Evolutionary conservation across 768 basidiomycete genomes (phyloP).

Genomic region (Rhodotorula taiwanensis): DNA sequence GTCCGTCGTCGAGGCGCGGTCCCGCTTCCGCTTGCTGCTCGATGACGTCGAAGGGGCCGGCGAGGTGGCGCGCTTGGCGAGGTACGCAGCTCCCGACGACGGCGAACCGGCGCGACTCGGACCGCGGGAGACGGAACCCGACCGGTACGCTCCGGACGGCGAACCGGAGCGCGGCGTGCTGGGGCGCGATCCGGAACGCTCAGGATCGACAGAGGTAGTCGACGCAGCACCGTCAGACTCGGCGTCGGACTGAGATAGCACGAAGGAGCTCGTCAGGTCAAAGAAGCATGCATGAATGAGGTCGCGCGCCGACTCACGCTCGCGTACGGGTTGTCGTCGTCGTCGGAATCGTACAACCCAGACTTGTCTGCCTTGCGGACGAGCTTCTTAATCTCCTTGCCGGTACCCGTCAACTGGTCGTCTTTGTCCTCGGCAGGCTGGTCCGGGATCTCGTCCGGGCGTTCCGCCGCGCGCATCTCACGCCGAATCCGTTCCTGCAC

Average conservation of each 20-base stretch:
- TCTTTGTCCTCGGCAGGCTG: slow-evolving; percentile 54
- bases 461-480: slow-evolving; percentile 34
- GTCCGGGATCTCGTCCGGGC: slow-evolving; percentile 26
- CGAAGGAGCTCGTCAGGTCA: no score
- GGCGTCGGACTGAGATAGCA: no score
- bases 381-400: slow-evolving; percentile 75
- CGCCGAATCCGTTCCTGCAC: slow-evolving; percentile 34
- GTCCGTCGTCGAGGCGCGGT: slow-evolving; percentile 14
- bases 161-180: slow-evolving; percentile 11
- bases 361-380: slow-evolving; percentile 78
- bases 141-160: slow-evolving; percentile 49
- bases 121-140: slow-evolving; percentile 54
- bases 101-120: slow-evolving; percentile 46
- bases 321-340: slow-evolving; percentile 66
- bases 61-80: slow-evolving; percentile 78
- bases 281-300: no score
- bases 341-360: slow-evolving; percentile 63
- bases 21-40: slow-evolving; percentile 59
- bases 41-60: slow-evolving; percentile 45
- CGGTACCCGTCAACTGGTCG: slow-evolving; percentile 57
- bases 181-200: slow-evolving; percentile 10
- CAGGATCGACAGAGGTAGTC: slow-evolving; percentile 13
- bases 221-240: slow-evolving; percentile 26
- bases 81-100: slow-evolving; percentile 61
- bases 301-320: no score